These are phyloP conservation scores for Pachysandra terminalis DNA, from an alignment of 164 flowering plant species.

Conservation along the genomic window DNA sequence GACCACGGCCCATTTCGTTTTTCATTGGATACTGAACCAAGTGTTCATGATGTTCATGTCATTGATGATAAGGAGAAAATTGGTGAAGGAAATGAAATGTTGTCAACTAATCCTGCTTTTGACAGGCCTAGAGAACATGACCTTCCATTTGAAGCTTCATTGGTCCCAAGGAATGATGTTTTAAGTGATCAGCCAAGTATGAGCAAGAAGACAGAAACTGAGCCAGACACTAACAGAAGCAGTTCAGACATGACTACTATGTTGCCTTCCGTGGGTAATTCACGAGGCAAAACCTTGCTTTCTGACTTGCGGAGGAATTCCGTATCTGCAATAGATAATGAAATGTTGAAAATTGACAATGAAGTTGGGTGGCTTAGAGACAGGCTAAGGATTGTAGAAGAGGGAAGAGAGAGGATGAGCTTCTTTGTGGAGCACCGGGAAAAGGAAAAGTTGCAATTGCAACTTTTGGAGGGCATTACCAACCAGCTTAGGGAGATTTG, in stretches of 20 bases:
- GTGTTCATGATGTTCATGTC: conserved; percentile 66
- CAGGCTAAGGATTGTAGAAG: conserved; percentile 62
- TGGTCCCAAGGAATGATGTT: conserved; percentile 11
- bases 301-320: conserved; percentile 53
- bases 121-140: conserved; percentile 11
- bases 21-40: conserved; percentile 25
- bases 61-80: conserved; percentile 32
- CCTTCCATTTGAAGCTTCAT: conserved; percentile 21
- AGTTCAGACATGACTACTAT: conserved; percentile 29
- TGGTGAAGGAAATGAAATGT: conserved; percentile 19
- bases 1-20: conserved; percentile 5
- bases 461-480: conserved; percentile 63
- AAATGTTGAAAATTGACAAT: conserved; percentile 61
- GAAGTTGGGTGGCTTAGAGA: conserved; percentile 77
- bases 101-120: conserved; percentile 6
- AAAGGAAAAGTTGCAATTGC: conserved; percentile 48
- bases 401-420: conserved; percentile 71
- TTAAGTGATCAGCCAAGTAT: conserved; percentile 16
- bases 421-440: conserved; percentile 47
- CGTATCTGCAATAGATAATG: conserved; percentile 62
- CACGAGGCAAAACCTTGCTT: conserved; percentile 17
- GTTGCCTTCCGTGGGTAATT: conserved; percentile 29
- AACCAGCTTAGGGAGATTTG: conserved; percentile 64
- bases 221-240: conserved; percentile 33
- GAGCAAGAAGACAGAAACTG: conserved; percentile 17